Conservation (phyloP, 805 yeast genomes). For the Candida peoriensis region DNA sequence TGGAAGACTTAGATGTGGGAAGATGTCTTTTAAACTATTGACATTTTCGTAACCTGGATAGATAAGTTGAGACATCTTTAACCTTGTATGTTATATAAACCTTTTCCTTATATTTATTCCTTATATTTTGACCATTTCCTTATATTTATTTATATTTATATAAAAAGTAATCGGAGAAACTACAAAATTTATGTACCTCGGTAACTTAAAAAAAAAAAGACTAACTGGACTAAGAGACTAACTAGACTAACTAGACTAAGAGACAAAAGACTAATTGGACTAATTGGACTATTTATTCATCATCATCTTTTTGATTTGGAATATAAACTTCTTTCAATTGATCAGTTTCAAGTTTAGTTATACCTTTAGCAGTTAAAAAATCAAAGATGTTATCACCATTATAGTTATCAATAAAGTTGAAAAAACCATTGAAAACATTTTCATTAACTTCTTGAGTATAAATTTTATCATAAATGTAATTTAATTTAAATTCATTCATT, state of each 20-base stretch:
- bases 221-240: no score
- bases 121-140: no score
- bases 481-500: conserved; percentile 83
- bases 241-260: no score
- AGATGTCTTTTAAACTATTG: conserved; percentile 10
- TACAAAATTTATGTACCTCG: no score
- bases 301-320: conserved; percentile 18
- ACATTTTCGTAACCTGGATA: conserved; percentile 3
- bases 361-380: conserved; percentile 37
- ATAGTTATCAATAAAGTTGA: conserved; percentile 82
- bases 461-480: conserved; percentile 85
- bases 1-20: conserved; percentile 14
- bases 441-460: conserved; percentile 86
- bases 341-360: conserved; percentile 20
- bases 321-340: conserved; percentile 17
- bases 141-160: no score
- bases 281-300: background rate
- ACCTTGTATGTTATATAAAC: no score
- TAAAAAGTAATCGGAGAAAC: no score
- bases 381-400: conserved; percentile 49
- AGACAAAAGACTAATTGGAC: no score
- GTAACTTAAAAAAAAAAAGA: no score
- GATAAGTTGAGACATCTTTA: conserved; percentile 8
- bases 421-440: conserved; percentile 85
- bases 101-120: no score